Conservation (phyloP, 148 eudicot species). For the Salicornia ramosissima region DNA sequence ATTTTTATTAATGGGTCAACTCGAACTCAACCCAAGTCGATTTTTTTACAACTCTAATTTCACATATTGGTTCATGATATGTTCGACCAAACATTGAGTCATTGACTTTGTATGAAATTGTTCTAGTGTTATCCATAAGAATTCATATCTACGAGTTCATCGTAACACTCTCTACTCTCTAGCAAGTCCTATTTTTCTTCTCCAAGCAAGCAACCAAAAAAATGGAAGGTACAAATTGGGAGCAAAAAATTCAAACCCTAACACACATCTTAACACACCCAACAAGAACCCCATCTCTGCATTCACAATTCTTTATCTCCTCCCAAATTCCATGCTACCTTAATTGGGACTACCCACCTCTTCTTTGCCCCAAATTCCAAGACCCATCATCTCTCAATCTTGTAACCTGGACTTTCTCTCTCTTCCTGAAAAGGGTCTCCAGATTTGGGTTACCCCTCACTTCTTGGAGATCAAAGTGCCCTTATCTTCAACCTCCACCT, state of each 20-base stretch:
- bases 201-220: not conserved
- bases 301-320: slow-evolving; percentile 73
- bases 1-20: too few relatives aligned
- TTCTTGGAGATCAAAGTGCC: slow-evolving; percentile 90
- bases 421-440: slow-evolving; percentile 52
- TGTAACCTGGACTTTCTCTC: slow-evolving; percentile 48
- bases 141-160: too few relatives aligned
- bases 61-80: too few relatives aligned
- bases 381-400: slow-evolving; percentile 11
- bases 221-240: slow-evolving; percentile 80
- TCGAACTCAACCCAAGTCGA: too few relatives aligned
- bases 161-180: not conserved
- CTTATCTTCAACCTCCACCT: slow-evolving; percentile 67
- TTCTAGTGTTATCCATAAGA: too few relatives aligned
- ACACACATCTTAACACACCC: slow-evolving; percentile 81
- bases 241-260: slow-evolving; percentile 51
- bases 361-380: slow-evolving; percentile 32
- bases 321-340: slow-evolving; percentile 71
- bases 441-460: slow-evolving; percentile 52
- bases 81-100: too few relatives aligned
- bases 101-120: too few relatives aligned
- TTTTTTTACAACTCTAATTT: too few relatives aligned
- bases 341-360: slow-evolving; percentile 83
- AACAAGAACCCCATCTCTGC: slow-evolving; percentile 61
- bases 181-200: too few relatives aligned